Evolutionary conservation across 306 rosid genomes (phyloP), one percentile per base, ranked within the genome.

Genomic region (Glycine tomentella): DNA sequence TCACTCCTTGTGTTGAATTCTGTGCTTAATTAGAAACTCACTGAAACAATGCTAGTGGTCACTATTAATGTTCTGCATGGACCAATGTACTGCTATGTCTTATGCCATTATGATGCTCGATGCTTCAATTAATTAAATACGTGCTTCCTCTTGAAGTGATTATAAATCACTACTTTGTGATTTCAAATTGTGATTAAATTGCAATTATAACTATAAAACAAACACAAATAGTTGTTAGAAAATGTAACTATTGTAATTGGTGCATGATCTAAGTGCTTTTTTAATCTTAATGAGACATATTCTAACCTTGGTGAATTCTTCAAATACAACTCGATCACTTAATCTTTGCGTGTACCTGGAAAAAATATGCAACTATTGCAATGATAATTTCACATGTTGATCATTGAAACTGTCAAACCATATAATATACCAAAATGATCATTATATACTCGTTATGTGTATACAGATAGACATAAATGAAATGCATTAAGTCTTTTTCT

Each of bases 1-100:
- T 17, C 69, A 74, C 4, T 36, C 15, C n/a, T 46, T 61, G 16
- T 14, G 79, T 59, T 74, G 57, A 59, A 59, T 45, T 59, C 45
- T 59, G 31, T 58, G 55, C 15, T 66, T 3, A 65, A 31, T 76
- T 63, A 10, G 31, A 13, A 65, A 65, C 64, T 36, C 81, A 16
- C 53, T 36, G 42, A 10, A 51, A 64, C 50, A 48, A 12, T 48
- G 72, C 51, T 65, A 5, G 8, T 46, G 10, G 15, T n/a, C n/a
- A n/a, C 62, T 48, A 31, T 14, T 11, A 11, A 5, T 48, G 72
- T 62, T 62, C 38, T 8, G 48, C 48, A 44, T 74, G 73, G 81
- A 77, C 64, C 81, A 64, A 63, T 33, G 5, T 50, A 52, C 65
- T n/a, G 1, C 5, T 34, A 69, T 33, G 14, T 9, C 51, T 13